These are phyloP conservation scores for Chloris gayana DNA, from an alignment of 176 grass and related monocot genomes.

Conservation along the genomic window DNA sequence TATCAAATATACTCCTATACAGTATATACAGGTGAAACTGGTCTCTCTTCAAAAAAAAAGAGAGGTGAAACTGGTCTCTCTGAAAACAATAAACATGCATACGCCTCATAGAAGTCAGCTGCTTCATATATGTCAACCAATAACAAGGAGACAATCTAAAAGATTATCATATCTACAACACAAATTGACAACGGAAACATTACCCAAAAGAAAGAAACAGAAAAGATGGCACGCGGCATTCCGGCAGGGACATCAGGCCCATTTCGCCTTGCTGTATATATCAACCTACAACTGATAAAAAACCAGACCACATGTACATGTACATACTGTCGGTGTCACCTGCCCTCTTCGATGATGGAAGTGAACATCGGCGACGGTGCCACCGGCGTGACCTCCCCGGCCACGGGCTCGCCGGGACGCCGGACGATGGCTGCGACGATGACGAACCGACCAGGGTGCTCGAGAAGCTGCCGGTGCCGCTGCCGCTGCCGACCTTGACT, in stretches of 20 bases:
- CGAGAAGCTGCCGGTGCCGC: constrained; percentile 39
- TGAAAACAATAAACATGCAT: background rate
- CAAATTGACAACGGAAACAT: background rate
- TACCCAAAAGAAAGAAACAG: too few relatives aligned
- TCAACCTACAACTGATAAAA: background rate
- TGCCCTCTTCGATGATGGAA: constrained; percentile 50
- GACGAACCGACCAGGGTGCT: constrained; percentile 31
- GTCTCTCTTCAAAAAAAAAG: too few relatives aligned
- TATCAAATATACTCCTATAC: background rate
- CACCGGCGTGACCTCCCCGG: background rate
- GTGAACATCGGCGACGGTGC: constrained; percentile 33
- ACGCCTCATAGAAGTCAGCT: background rate
- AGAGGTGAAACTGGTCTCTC: background rate
- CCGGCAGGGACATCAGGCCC: too few relatives aligned
- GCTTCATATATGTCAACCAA: background rate
- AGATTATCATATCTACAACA: background rate
- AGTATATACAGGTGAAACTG: background rate
- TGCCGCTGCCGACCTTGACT: constrained; percentile 37
- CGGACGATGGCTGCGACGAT: constrained; percentile 28
- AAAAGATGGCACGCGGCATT: background rate
- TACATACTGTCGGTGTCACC: constrained; percentile 24
- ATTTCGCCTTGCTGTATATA: too few relatives aligned
- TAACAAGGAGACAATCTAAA: background rate
- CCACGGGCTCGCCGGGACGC: constrained; percentile 2
- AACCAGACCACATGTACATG: background rate